Evolutionary conservation across 345 rosid genomes (phyloP), one percentile per base, ranked within the genome.

Genomic region (Salix koriyanagi): DNA sequence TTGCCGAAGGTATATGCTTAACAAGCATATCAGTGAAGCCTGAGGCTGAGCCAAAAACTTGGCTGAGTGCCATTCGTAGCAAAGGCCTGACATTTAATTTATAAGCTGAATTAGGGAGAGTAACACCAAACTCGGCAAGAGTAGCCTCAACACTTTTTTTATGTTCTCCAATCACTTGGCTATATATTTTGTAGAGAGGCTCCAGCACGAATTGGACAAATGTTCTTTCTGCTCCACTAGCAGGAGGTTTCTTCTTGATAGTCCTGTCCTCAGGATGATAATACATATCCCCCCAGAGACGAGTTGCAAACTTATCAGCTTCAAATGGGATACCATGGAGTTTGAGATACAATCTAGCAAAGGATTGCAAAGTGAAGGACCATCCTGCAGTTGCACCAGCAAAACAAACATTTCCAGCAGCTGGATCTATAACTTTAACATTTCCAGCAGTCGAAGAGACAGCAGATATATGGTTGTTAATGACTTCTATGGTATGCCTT

Each of bases 11-110:
- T 74, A 96, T 90, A 79, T 93, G 95, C 85, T 85, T 87, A 65
- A 96, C 98, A 88, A 96, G 76, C 99, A 96, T 96, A 84, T 96
- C 98, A 26, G 97, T 91, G 86, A 96, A 96, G 65, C 99, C 99
- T 41, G 94, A 89, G 3, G 98, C 90, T n/a, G 98, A 84, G 79
- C 99, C 99, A 85, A 96, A 93, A 70, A 93, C 95, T 52, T 92
- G 85, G 84, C 98, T 96, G 74, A 98, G 91, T 19, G 97, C 97
- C 76, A 96, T 71, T 91, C 98, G 85, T 62, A 96, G 85, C 83
- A 96, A 85, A 77, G 99, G 98, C 85, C 93, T 88, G 71, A 93
- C 99, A 81, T 91, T 96, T 76, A 91, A 85, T 84, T 89, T 96
- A 83, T 93, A 96, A 70, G 98, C 92, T 30, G 92, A 89, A 85